Percentiles rank a stretch among this genome's conserved stretches.
These are phyloP conservation scores for Euclidium syriacum DNA, from an alignment of 345 rosid genomes.

Conservation along the genomic window DNA sequence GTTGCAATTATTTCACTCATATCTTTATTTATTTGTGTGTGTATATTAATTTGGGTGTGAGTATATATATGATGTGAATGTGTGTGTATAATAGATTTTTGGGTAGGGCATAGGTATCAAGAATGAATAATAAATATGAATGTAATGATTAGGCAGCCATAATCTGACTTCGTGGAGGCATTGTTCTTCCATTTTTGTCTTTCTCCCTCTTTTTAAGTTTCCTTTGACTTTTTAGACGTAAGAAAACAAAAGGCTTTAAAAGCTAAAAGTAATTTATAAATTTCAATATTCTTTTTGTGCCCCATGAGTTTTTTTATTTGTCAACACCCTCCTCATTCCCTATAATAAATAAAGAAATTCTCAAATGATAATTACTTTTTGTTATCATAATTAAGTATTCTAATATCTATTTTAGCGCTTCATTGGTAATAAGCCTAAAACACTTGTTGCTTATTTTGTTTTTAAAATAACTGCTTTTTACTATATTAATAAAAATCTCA, in stretches of 20 bases:
- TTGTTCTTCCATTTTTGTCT: conserved; percentile 30
- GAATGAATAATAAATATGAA: conserved; percentile 23
- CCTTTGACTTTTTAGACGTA: conserved; percentile 32
- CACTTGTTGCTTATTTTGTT: not conserved
- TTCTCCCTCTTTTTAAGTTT: conserved; percentile 27
- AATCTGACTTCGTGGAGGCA: conserved; percentile 39
- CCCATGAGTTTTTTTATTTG: not conserved
- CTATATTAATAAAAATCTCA: no score
- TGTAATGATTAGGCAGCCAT: conserved; percentile 35
- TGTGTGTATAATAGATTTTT: conserved; percentile 21
- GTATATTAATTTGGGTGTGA: not conserved
- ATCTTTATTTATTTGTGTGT: not conserved
- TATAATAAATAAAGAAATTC: not conserved
- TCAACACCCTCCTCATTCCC: conserved; percentile 5
- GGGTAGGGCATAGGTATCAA: conserved; percentile 30
- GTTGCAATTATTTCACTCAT: not conserved
- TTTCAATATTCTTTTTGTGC: conserved; percentile 9
- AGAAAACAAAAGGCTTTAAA: conserved; percentile 14
- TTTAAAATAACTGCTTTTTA: no score
- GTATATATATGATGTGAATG: conserved; percentile 16
- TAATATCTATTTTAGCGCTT: not conserved
- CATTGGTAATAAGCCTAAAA: not conserved
- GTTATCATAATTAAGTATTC: not conserved
- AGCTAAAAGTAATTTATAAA: conserved; percentile 6
- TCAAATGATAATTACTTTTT: not conserved